A percentile compares a stretch with the other conserved stretches of the same genome.
Conservation (phyloP, 2,329 filamentous ascomycete species). For the Colletotrichum cereale region DNA sequence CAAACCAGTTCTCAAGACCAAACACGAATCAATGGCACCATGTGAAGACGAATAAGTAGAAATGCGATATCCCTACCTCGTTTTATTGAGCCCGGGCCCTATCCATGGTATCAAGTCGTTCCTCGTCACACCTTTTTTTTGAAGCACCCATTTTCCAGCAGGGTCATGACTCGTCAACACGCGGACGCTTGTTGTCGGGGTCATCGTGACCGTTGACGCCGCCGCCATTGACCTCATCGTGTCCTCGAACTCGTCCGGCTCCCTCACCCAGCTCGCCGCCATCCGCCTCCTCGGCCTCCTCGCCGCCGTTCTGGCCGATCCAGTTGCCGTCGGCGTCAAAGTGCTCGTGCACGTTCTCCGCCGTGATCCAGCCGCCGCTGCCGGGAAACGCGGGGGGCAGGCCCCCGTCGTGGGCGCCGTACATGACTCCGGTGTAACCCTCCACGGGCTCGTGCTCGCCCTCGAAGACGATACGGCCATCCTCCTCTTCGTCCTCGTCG, state of each 20-base stretch:
- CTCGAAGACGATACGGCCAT: slow-evolving; percentile 70
- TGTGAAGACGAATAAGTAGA: not conserved
- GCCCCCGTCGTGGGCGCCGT: slow-evolving; percentile 60
- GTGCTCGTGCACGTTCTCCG: slow-evolving; percentile 88
- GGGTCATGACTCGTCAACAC: slow-evolving; percentile 52
- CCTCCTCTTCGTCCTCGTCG: slow-evolving; percentile 69
- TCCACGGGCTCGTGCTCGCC: slow-evolving; percentile 67
- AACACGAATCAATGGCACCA: not conserved
- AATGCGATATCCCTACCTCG: slow-evolving; percentile 18
- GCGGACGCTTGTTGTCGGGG: slow-evolving; percentile 61
- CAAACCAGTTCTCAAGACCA: not conserved
- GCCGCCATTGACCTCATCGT: slow-evolving; percentile 65
- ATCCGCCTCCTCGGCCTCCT: slow-evolving; percentile 52
- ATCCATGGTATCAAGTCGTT: slow-evolving; percentile 34
- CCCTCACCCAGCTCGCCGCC: slow-evolving; percentile 72
- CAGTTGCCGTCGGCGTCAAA: slow-evolving; percentile 87
- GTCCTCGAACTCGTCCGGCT: slow-evolving; percentile 68
- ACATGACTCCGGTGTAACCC: slow-evolving; percentile 68
- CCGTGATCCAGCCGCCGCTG: slow-evolving; percentile 87
- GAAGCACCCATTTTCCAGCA: no score
- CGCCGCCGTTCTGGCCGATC: slow-evolving; percentile 61
- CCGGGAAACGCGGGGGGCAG: slow-evolving; percentile 78
- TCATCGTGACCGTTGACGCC: slow-evolving; percentile 58
- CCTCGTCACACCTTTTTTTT: slow-evolving; percentile 1
- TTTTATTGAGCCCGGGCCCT: slow-evolving; percentile 5